phyloP scores from a whole-genome alignment of 345 rosid genomes.

The Iberis pinnata region DNA sequence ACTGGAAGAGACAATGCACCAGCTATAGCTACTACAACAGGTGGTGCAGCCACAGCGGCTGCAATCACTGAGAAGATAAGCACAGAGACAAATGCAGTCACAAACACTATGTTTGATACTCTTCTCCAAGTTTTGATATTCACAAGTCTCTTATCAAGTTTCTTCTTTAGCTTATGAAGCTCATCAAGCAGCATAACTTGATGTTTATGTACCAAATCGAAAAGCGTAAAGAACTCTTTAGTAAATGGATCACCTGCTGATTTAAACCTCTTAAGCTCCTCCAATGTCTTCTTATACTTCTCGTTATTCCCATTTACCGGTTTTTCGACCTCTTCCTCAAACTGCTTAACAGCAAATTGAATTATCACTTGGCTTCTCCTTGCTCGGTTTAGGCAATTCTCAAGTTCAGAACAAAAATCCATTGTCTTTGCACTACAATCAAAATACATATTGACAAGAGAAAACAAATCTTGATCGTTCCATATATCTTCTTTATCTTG shows the following conservation, averaged over 20 bases:
- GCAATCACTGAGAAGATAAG: constrained; percentile 83
- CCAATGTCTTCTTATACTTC: constrained; percentile 53
- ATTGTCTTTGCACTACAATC: constrained; percentile 53
- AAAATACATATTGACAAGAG: constrained; percentile 63
- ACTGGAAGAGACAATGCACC: constrained; percentile 64
- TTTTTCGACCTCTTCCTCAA: constrained; percentile 43
- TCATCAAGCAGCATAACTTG: constrained; percentile 49
- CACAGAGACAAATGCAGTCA: constrained; percentile 58
- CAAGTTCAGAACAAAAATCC: constrained; percentile 73
- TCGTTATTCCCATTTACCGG: constrained; percentile 23
- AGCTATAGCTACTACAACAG: constrained; percentile 55
- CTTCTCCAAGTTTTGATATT: constrained; percentile 64
- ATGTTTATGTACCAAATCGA: constrained; percentile 42
- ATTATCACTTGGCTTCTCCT: constrained; percentile 59
- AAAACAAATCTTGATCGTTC: constrained; percentile 53
- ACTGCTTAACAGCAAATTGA: constrained; percentile 50
- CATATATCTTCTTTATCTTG: constrained; percentile 66
- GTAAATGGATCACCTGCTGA: constrained; percentile 62
- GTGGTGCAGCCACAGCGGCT: constrained; percentile 77
- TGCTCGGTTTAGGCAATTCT: constrained; percentile 57
- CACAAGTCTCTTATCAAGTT: constrained; percentile 58
- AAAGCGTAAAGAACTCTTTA: constrained; percentile 49
- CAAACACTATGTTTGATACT: constrained; percentile 66
- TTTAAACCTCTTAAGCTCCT: constrained; percentile 58
- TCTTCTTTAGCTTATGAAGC: constrained; percentile 42